Evolutionary conservation across 2,329 filamentous ascomycete species (phyloP).

Genomic region (Penicillium digitatum): DNA sequence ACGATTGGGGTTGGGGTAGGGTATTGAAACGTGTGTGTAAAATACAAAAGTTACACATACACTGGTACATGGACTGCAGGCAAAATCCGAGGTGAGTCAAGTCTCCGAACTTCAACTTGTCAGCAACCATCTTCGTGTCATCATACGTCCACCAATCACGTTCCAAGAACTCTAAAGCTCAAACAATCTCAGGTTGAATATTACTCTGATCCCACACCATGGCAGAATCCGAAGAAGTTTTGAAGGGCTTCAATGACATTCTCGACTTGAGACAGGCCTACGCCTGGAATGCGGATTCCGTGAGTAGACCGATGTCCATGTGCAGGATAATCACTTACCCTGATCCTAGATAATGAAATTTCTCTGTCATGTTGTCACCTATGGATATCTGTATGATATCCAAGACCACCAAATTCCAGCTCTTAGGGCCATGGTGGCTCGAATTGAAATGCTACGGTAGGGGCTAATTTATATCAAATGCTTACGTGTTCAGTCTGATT

Average conservation of each 20-base stretch:
- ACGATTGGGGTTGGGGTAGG: no score
- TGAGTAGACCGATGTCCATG: background rate
- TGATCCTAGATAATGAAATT: background rate
- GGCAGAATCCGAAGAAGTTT: background rate
- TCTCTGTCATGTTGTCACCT: background rate
- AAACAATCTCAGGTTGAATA: background rate
- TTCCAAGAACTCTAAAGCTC: background rate
- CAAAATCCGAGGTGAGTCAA: no score
- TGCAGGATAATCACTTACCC: background rate
- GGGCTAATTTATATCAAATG: background rate
- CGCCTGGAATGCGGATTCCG: background rate
- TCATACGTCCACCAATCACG: background rate
- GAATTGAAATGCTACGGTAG: background rate
- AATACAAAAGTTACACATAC: background rate
- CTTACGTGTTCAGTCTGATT: background rate
- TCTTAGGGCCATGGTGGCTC: background rate
- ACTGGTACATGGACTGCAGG: background rate
- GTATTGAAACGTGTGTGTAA: background rate
- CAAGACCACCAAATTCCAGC: background rate
- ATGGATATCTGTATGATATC: background rate
- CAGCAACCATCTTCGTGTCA: background rate
- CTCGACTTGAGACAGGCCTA: background rate
- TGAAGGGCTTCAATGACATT: background rate
- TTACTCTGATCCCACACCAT: background rate
- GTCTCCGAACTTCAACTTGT: background rate